Evolutionary conservation across 1,139 yeast species (phyloP).

Genomic region (Hyphopichia fennica): DNA sequence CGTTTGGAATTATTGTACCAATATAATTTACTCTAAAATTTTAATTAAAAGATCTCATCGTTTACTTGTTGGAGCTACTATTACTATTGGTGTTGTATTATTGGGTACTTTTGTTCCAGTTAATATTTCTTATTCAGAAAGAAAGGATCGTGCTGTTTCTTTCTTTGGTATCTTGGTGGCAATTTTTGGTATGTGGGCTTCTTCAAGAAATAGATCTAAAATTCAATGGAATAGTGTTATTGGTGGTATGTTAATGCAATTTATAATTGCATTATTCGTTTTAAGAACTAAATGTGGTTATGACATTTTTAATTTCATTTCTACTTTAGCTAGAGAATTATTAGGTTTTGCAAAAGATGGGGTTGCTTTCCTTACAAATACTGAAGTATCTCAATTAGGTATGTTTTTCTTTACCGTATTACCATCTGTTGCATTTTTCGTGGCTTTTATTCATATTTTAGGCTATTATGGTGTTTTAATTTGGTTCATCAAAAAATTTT

Average conservation of each 20-base stretch:
- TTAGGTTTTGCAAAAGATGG: conserved; percentile 64
- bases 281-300: conserved; percentile 62
- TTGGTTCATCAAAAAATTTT: conserved; percentile 62
- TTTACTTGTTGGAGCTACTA: conserved; percentile 43
- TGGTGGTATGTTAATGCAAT: conserved; percentile 64
- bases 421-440: conserved; percentile 65
- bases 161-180: conserved; percentile 59
- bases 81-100: conserved; percentile 49
- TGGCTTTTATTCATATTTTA: conserved; percentile 62
- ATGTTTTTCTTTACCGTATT: conserved; percentile 61
- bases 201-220: conserved; percentile 47
- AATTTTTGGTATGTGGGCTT: conserved; percentile 42
- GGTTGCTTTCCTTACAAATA: conserved; percentile 57
- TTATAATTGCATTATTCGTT: conserved; percentile 60
- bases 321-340: conserved; percentile 58
- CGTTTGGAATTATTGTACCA: conserved; percentile 45
- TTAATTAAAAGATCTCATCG: conserved; percentile 40
- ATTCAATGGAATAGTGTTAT: conserved; percentile 65
- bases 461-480: conserved; percentile 62
- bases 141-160: conserved; percentile 59
- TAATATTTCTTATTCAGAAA: conserved; percentile 48
- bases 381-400: conserved; percentile 36
- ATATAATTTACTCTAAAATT: conserved; percentile 35
- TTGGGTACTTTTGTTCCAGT: conserved; percentile 58
- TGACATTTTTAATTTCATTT: conserved; percentile 64